Percentiles rank a stretch among this genome's conserved stretches.
These are phyloP conservation scores for Nicotiana noctiflora DNA, from an alignment of 257 asterid species.

Conservation along the genomic window DNA sequence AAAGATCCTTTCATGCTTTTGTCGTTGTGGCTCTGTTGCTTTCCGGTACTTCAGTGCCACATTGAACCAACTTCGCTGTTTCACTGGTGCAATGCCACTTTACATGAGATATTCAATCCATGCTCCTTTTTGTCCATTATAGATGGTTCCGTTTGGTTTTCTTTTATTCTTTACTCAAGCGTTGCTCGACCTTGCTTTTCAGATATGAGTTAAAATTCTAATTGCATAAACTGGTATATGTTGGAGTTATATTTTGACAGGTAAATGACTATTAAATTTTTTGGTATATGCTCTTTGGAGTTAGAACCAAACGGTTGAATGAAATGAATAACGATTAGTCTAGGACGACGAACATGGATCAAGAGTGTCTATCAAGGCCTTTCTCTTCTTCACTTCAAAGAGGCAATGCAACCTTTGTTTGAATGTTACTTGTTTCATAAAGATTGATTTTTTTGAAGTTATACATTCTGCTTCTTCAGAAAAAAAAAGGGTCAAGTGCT, in stretches of 20 bases:
- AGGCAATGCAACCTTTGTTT: conserved; percentile 1
- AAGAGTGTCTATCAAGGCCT: not conserved
- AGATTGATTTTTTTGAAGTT: not conserved
- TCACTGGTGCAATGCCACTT: not conserved
- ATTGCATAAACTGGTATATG: not conserved
- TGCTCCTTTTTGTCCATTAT: not conserved
- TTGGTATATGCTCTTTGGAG: not conserved
- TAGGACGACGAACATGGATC: not conserved
- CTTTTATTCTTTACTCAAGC: not conserved
- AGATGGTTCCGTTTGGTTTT: not conserved
- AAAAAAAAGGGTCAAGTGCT: not conserved
- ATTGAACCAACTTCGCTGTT: no score
- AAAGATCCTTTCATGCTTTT: no score
- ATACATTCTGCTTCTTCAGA: not conserved
- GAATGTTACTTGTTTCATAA: not conserved
- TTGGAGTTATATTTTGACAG: not conserved
- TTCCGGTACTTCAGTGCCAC: no score
- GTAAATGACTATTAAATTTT: not conserved
- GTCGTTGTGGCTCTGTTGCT: no score
- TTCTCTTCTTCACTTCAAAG: not conserved
- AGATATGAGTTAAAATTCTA: not conserved
- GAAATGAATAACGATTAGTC: not conserved
- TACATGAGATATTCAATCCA: not conserved
- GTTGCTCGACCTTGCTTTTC: not conserved
- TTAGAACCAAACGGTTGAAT: not conserved